A percentile compares a stretch with the other conserved stretches of the same genome.
These are phyloP conservation scores for Sclerotinia subarctica DNA, from an alignment of 2,329 filamentous ascomycete species.

Conservation along the genomic window DNA sequence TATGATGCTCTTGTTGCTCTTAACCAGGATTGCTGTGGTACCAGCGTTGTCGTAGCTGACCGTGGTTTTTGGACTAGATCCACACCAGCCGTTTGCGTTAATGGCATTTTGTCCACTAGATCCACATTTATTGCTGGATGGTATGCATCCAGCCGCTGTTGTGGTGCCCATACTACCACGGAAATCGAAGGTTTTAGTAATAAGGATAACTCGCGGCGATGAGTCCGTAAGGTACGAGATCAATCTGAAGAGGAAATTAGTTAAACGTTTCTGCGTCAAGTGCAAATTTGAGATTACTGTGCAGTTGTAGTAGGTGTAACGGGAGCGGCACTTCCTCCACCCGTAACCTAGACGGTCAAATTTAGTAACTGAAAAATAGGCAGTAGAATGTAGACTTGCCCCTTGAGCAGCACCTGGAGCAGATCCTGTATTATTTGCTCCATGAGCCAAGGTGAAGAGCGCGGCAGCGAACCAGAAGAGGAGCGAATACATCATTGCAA, in stretches of 20 bases:
- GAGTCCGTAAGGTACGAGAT: conserved; percentile 54
- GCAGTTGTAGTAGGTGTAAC: conserved; percentile 36
- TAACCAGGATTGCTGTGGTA: conserved; percentile 29
- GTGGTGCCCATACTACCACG: conserved; percentile 24
- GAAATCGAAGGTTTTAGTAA: conserved; percentile 46
- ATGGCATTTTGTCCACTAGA: conserved; percentile 24
- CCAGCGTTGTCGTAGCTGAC: conserved; percentile 26
- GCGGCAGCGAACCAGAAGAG: conserved; percentile 8
- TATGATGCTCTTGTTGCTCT: conserved; percentile 34
- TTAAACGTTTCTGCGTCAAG: background rate
- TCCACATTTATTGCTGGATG: conserved; percentile 20
- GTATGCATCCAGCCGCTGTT: conserved; percentile 17
- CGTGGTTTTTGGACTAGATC: conserved; percentile 13
- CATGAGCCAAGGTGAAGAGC: conserved; percentile 9
- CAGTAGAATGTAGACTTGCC: background rate
- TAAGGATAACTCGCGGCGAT: conserved; percentile 53
- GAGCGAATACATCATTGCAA: conserved; percentile 1
- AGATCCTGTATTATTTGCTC: conserved; percentile 14
- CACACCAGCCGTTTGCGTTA: conserved; percentile 23
- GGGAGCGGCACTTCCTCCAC: conserved; percentile 53
- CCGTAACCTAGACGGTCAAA: conserved; percentile 42
- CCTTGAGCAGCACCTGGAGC: conserved; percentile 13
- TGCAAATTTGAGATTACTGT: background rate
- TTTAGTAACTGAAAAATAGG: background rate
- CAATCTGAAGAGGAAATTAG: conserved; percentile 43